Evolutionary conservation across 2,329 filamentous ascomycete species (phyloP), one percentile per base, ranked within the genome.

Genomic region (Penicillium polonicum): DNA sequence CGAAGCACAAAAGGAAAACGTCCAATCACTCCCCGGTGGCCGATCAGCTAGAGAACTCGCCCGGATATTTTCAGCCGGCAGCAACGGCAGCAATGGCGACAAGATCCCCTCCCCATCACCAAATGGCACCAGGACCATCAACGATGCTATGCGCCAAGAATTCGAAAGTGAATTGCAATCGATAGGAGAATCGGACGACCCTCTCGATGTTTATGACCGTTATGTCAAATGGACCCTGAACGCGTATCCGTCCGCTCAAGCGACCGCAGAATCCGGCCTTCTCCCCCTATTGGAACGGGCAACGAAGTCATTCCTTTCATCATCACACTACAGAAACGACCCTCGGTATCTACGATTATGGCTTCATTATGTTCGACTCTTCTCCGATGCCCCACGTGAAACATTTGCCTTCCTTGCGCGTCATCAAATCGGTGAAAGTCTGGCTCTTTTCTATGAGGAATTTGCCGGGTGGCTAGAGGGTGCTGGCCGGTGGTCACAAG

Each of bases 151-250:
- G 65, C 86, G 93, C 65, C 85, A 88, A 67, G 88, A 93, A 69
- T 97, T 91, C 68, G 94, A 99, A 76, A 83, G 86, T 13, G 94
- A 97, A 74, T 77, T 97, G 19, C 82, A 85, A 43, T 85, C 81
- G 48, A 87, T 95, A 50, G 84, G 85, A 62, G 94, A 99, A 72
- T 91, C 90, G 0, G 94, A 99, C 72, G 94, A 99, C 70, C 94
- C 94, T 1, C 85, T 99, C 48, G 94, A 97, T 69, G 85, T 97
- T 60, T 99, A 91, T 78, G 93, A 97, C 74, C 88, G 94, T 72
- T 99, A 99, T 72, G 91, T 97, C 57, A 91, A 91, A 76, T 99
- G 94, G 94, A 96, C 92, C 1, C 80, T 97, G 29, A 91, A 97
- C 74, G 89, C 93, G 52, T 99, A 97, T 73, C 93, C 94, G 2